phyloP scores from a whole-genome alignment of 2,329 filamentous ascomycete species.

The Coniochaeta sp. region DNA sequence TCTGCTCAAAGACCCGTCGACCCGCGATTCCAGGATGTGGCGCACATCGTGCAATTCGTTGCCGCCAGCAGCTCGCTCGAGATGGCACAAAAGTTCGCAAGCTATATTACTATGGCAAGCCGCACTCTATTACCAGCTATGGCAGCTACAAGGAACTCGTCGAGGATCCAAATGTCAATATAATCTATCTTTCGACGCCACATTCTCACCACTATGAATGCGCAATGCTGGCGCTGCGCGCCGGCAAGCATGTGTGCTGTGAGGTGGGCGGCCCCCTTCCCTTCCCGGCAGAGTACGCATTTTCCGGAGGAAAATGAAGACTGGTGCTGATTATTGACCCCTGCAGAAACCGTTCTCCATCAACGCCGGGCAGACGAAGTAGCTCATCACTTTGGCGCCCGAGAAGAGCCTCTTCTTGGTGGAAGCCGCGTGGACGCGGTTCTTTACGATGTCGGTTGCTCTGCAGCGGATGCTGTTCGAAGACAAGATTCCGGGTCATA shows the following conservation, averaged over 20 bases:
- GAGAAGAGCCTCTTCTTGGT: conserved; percentile 70
- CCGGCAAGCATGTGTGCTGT: conserved; percentile 81
- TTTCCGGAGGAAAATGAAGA: no score
- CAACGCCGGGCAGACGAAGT: conserved; percentile 67
- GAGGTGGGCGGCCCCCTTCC: conserved; percentile 48
- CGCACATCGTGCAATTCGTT: not conserved
- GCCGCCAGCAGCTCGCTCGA: not conserved
- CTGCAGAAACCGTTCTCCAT: conserved; percentile 70
- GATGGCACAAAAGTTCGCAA: not conserved
- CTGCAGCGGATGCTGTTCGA: no score
- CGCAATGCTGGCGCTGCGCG: conserved; percentile 72
- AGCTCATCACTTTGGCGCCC: conserved; percentile 63
- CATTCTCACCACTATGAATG: conserved; percentile 94
- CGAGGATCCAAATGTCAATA: conserved; percentile 69
- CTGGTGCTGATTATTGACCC: no score
- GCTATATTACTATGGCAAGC: not conserved
- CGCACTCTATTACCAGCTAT: conserved; percentile 40
- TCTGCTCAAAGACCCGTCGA: not conserved
- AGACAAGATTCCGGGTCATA: no score
- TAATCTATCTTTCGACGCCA: conserved; percentile 83
- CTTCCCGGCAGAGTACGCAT: no score
- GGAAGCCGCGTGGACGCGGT: conserved; percentile 87
- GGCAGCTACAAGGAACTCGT: conserved; percentile 78
- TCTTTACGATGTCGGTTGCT: conserved; percentile 57
- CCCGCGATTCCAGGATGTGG: not conserved